Evolutionary conservation across 2,329 filamentous ascomycete species (phyloP), one percentile per base, ranked within the genome.

Genomic region (Blastomyces emzantsi): DNA sequence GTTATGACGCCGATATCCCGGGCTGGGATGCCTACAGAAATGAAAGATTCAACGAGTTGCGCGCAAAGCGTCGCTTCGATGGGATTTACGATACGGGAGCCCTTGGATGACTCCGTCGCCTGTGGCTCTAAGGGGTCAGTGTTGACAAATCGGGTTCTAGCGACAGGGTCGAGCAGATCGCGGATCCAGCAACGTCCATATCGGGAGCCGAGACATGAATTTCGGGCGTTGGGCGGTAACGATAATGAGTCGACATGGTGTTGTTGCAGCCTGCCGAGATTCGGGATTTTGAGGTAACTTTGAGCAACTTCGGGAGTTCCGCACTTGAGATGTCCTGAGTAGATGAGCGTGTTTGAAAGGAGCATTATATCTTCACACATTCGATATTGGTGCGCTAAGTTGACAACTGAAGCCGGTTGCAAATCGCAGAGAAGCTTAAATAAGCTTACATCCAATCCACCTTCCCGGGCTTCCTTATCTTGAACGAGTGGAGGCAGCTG

Each of bases 301-400:
- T 80, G 80, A 13, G 91, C 90, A 13, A 97, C 86, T 61, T 83
- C 81, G 57, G 88, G 82, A 4, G 87, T 96, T 30, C 94, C 94
- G 72, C 94, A 99, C 70, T 94, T 93, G 47, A 99, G 82, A 45
- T 87, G 85, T 4, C 92, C 93, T n/a, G 87, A 82, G 77, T 99
- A 99, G 70, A 99, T 97, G 63, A 99, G 83, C 1, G 85, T 89
- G 75, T 97, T 99, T 66, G 91, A 95, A 17, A 99, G 83, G 1
- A 88, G 83, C 93, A 97, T 97, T 65, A 99, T 90, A 66, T 99
- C 94, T 69, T 94, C 90, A 70, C 91, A 96, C 94, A 99, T 99
- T 66, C 94, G 90, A 73, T 99, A 99, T 73, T 99, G 94, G 71
- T 97, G 92, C 70, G 94, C 92, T 1, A 99, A 83, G 67, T 90